Conservation (phyloP, 768 basidiomycete genomes). For the Udeniomyces megalosporus region DNA sequence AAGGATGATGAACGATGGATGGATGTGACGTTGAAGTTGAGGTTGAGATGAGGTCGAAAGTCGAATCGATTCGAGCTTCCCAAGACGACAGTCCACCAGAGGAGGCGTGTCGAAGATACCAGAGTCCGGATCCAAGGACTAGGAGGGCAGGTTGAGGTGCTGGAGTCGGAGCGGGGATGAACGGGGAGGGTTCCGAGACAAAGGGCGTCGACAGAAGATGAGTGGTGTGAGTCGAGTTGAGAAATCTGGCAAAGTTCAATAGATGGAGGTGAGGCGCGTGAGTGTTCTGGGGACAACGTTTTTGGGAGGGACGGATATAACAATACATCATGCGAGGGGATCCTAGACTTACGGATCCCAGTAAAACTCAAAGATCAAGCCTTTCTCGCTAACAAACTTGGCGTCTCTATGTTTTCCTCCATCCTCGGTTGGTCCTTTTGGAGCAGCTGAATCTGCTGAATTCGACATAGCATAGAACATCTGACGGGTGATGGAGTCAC, state of each 20-base stretch:
- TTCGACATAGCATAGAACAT: constrained; percentile 62
- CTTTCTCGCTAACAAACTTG: constrained; percentile 1
- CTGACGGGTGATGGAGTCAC: constrained; percentile 66
- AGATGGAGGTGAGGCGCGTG: neutral
- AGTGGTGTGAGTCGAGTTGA: constrained; percentile 48
- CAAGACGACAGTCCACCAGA: constrained; percentile 65
- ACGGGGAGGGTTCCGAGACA: constrained; percentile 17
- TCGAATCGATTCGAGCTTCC: constrained; percentile 53
- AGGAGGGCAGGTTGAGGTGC: constrained; percentile 42
- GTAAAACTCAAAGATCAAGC: constrained; percentile 38
- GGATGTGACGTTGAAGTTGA: too few relatives aligned
- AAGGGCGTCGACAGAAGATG: constrained; percentile 33
- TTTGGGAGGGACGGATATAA: too few relatives aligned
- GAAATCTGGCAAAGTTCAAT: constrained; percentile 33
- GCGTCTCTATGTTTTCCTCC: constrained; percentile 51
- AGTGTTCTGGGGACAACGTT: too few relatives aligned
- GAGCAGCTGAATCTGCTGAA: constrained; percentile 37
- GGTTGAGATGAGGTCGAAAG: constrained; percentile 35
- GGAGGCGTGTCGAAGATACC: constrained; percentile 64
- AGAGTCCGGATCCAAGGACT: constrained; percentile 70
- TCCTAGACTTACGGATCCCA: constrained; percentile 50
- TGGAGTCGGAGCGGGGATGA: too few relatives aligned
- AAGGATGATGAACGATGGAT: too few relatives aligned
- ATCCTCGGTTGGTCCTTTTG: constrained; percentile 31
- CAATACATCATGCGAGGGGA: too few relatives aligned